Evolutionary conservation across 2,329 filamentous ascomycete genomes (phyloP), one percentile per base, ranked within the genome.

Genomic region (Aspergillus eucalypticola): DNA sequence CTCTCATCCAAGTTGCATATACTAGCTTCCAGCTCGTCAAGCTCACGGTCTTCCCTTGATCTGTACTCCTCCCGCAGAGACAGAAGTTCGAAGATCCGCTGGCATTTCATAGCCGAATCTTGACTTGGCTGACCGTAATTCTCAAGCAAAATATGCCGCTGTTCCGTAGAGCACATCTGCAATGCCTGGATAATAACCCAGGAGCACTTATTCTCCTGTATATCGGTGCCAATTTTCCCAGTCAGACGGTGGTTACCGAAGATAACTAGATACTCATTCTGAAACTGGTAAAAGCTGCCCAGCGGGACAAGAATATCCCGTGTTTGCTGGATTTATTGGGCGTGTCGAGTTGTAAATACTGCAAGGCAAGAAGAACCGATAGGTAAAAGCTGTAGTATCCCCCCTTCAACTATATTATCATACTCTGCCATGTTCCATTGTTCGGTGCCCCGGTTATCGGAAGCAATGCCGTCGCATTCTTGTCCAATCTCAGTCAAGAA

Each of bases 301-400:
- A 98, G 90, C 23, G 93, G 92, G 65, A 98, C 95, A 61, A 98
- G 86, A 72, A 98, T 96, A 66, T 92, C 87, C 76, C 94, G 86
- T 38, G 91, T 88, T 72, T 90, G 88, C 81, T 93, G 89, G 61
- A 98, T 86, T 97, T 98, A 79, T 90, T 85, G 21, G 88, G 86
- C 5, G 91, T 94, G 17, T 93, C 94, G 61, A 92, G 83, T 72
- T 91, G 88, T 66, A 93, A 86, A 79, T 92, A 89, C 82, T 94
- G 83, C 69, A 98, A 83, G 3, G 94, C 91, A 41, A 98, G 86
- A 8, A 91, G 93, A 60, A 98, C 92, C 59, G 95, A 93, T 11
- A 98, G 89, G 82, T 97, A 98, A 85, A 98, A 98, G 73, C 90
- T 95, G 84, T 99, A 98, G 83, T 95, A 98, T 51, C 94, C 92